A percentile compares a stretch with the other conserved stretches of the same genome.
phyloP scores from a whole-genome alignment of 169 alveolate genomes.

The Plasmodium knowlesi region DNA sequence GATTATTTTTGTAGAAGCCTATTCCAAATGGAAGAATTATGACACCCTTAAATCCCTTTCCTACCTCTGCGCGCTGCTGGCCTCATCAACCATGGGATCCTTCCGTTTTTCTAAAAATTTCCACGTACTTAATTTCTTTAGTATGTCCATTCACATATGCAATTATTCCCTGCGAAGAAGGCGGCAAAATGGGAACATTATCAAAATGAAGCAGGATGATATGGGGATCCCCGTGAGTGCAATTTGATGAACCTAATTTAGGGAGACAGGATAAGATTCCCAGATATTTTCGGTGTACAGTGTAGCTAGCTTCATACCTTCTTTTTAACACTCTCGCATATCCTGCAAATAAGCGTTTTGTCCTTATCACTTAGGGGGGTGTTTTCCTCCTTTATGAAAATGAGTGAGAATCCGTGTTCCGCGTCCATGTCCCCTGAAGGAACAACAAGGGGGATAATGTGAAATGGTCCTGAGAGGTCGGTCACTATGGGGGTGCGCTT shows the following conservation, averaged over 20 bases:
- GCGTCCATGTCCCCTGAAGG: constrained; percentile 16
- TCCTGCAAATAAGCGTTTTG: constrained; percentile 41
- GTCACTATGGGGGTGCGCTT: background rate
- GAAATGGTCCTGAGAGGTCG: background rate
- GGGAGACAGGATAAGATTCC: background rate
- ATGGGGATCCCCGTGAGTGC: background rate
- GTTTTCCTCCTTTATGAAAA: constrained; percentile 60
- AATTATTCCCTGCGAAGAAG: constrained; percentile 49
- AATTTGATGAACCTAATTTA: background rate
- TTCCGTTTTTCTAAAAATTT: constrained; percentile 27
- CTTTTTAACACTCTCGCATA: constrained; percentile 75
- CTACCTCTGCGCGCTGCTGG: background rate
- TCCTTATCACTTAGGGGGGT: constrained; percentile 46
- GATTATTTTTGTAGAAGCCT: background rate
- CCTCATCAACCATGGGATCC: background rate
- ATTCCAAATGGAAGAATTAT: background rate
- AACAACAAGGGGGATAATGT: background rate
- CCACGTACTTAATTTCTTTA: constrained; percentile 29
- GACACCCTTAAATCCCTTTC: background rate
- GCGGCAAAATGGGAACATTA: background rate
- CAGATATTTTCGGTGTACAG: background rate
- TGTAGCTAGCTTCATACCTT: constrained; percentile 16
- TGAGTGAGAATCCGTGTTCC: constrained; percentile 70
- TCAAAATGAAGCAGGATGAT: background rate
- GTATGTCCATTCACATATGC: constrained; percentile 46